A percentile compares a stretch with the other conserved stretches of the same genome.
phyloP scores from a whole-genome alignment of 306 rosid genomes.

The Ammopiptanthus mongolicus region DNA sequence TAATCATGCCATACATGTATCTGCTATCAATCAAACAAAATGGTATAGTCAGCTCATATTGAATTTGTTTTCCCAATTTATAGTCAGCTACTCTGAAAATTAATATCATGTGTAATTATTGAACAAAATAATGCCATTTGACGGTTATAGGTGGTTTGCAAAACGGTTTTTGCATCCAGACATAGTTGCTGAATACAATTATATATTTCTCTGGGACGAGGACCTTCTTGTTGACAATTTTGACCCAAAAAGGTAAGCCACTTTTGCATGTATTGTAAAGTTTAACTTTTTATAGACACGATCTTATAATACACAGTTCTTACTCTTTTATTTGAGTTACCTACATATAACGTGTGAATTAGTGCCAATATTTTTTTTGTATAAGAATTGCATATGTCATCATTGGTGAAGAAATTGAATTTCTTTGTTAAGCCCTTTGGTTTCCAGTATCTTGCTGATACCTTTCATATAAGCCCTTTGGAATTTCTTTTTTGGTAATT shows the following conservation, averaged over 20 bases:
- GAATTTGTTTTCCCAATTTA: background rate
- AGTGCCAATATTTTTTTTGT: background rate
- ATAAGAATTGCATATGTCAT: background rate
- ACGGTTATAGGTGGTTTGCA: conserved; percentile 79
- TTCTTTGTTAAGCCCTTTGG: background rate
- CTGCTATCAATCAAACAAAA: conserved; percentile 53
- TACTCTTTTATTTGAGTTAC: background rate
- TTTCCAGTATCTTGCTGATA: background rate
- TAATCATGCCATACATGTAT: conserved; percentile 39
- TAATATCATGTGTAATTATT: background rate
- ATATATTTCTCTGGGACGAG: conserved; percentile 96
- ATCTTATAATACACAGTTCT: background rate
- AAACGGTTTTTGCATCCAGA: conserved; percentile 96
- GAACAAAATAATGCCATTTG: background rate
- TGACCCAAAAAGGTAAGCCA: conserved; percentile 53
- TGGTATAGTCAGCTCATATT: conserved; percentile 32
- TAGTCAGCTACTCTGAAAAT: background rate
- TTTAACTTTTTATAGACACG: background rate
- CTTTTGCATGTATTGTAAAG: background rate
- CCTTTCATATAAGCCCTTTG: background rate
- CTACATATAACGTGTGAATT: background rate
- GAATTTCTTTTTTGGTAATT: background rate
- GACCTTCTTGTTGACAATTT: conserved; percentile 89
- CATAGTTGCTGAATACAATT: conserved; percentile 66
- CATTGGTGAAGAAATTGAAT: background rate